These are phyloP conservation scores for Bipolaris gigantea DNA, from an alignment of 2,329 filamentous ascomycete species.

Conservation along the genomic window DNA sequence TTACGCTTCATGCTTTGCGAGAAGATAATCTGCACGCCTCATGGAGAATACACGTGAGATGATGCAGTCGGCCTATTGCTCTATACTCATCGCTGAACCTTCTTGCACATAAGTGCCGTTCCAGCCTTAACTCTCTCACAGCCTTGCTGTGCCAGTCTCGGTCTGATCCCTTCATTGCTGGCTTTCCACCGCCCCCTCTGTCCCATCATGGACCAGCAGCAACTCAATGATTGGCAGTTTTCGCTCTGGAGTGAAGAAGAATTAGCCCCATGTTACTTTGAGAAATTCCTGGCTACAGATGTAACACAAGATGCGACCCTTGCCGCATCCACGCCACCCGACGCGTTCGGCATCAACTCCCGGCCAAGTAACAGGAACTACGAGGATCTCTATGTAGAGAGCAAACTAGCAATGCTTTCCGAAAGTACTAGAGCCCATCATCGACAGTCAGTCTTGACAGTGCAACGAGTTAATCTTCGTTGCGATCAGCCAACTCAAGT, in stretches of 20 bases:
- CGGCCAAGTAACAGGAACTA: background rate
- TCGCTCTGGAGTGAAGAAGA: constrained; percentile 5
- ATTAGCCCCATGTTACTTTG: constrained; percentile 5
- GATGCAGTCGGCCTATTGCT: background rate
- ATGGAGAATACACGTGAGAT: background rate
- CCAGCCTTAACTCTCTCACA: background rate
- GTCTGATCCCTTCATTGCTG: background rate
- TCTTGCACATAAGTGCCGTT: background rate
- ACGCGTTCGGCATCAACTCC: constrained; percentile 1
- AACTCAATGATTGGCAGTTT: constrained; percentile 1
- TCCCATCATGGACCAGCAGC: constrained; percentile 7
- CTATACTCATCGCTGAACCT: background rate
- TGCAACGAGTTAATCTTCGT: constrained; percentile 53
- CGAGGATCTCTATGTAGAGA: background rate
- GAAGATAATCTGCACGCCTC: background rate
- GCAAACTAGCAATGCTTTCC: constrained; percentile 23
- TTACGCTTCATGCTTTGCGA: constrained; percentile 12
- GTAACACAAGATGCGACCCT: background rate
- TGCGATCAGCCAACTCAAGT: constrained; percentile 51
- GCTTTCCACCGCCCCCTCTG: background rate
- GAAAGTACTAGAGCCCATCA: constrained; percentile 46
- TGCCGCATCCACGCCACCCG: background rate
- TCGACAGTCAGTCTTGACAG: constrained; percentile 47
- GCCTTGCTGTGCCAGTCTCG: constrained; percentile 1
- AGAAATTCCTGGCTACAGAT: constrained; percentile 5